phyloP scores from a whole-genome alignment of 2,329 filamentous ascomycete genomes.

The Penicillium sp. region DNA sequence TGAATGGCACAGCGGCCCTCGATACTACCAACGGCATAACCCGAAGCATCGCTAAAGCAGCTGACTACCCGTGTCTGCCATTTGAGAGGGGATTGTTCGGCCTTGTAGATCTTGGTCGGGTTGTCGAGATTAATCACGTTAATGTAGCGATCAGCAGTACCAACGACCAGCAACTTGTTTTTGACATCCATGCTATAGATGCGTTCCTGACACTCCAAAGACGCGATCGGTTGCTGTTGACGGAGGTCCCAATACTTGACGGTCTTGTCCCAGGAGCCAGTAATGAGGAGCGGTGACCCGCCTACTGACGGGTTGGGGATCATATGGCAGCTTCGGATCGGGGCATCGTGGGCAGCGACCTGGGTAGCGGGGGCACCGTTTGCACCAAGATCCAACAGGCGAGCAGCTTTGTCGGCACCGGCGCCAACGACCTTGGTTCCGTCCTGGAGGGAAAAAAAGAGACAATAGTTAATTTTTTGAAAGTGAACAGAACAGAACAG shows the following conservation, averaged over 20 bases:
- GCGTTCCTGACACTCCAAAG: conserved; percentile 51
- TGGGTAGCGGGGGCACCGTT: conserved; percentile 58
- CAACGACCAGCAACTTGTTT: conserved; percentile 83
- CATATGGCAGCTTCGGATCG: conserved; percentile 75
- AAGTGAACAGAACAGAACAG: conserved; percentile 3
- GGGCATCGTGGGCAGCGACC: conserved; percentile 80
- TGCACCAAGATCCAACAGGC: conserved; percentile 74
- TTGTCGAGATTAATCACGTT: conserved; percentile 90
- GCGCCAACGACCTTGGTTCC: conserved; percentile 83
- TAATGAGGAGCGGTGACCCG: conserved; percentile 74
- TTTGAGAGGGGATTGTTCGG: conserved; percentile 90
- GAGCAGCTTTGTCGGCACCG: conserved; percentile 86
- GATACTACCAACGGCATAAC: conserved; percentile 93
- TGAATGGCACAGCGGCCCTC: conserved; percentile 97
- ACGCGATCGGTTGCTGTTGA: conserved; percentile 46
- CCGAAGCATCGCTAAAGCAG: conserved; percentile 87
- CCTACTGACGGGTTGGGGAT: conserved; percentile 60
- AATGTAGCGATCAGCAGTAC: conserved; percentile 93
- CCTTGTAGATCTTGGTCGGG: conserved; percentile 91
- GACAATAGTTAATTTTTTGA: conserved; percentile 5
- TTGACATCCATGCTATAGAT: conserved; percentile 87
- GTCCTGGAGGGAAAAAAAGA: conserved; percentile 58
- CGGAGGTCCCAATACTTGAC: conserved; percentile 59
- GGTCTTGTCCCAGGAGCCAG: conserved; percentile 66
- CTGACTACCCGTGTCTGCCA: conserved; percentile 96